Evolutionary conservation across 768 basidiomycete species (phyloP).

Genomic region (Rhodosporidiobolus odoratus): DNA sequence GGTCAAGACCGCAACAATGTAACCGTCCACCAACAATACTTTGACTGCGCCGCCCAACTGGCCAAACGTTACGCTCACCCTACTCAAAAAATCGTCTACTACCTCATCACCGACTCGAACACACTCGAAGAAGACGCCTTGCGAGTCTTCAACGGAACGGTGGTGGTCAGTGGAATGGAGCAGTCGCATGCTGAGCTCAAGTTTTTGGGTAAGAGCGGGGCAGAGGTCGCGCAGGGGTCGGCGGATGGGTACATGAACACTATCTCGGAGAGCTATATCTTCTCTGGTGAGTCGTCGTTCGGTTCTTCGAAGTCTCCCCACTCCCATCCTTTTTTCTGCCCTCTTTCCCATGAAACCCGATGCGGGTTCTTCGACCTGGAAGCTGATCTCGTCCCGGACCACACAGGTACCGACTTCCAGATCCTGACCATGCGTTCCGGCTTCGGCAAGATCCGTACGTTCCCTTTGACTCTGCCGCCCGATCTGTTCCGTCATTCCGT

Average conservation of each 20-base stretch:
- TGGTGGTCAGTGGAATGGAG: slow-evolving; percentile 28
- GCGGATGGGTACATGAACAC: slow-evolving; percentile 29
- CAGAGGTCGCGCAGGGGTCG: background rate
- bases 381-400: background rate
- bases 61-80: slow-evolving; percentile 8
- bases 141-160: background rate
- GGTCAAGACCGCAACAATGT: slow-evolving; percentile 26
- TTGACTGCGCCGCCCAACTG: slow-evolving; percentile 20
- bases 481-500: background rate
- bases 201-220: background rate
- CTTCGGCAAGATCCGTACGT: slow-evolving; percentile 27
- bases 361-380: background rate
- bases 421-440: slow-evolving; percentile 17
- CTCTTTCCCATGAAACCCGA: too few relatives aligned
- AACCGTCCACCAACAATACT: slow-evolving; percentile 5
- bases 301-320: too few relatives aligned
- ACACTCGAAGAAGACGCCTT: slow-evolving; percentile 17
- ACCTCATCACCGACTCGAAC: slow-evolving; percentile 26
- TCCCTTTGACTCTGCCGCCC: background rate
- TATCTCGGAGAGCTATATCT: slow-evolving; percentile 30
- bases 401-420: slow-evolving; percentile 27
- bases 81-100: slow-evolving; percentile 15
- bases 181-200: slow-evolving; percentile 27
- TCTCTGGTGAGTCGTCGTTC: background rate
- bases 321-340: background rate